These are phyloP conservation scores for Xylariaceae sp. DNA, from an alignment of 2,329 filamentous ascomycete genomes.

Conservation along the genomic window DNA sequence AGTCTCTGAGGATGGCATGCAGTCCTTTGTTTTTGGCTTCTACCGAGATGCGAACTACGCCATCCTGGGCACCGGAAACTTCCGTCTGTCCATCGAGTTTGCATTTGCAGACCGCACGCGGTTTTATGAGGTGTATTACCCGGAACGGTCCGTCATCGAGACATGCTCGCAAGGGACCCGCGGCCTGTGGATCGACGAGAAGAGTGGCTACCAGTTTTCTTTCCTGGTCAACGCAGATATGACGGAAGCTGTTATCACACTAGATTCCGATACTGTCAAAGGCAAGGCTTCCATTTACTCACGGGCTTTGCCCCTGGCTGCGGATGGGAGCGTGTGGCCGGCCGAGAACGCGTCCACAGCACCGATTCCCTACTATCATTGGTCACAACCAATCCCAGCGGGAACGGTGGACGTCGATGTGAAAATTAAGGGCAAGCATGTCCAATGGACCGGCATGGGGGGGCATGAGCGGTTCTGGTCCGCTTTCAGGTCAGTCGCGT, in stretches of 20 bases:
- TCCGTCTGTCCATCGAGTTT: slow-evolving; percentile 28
- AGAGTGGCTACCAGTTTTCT: slow-evolving; percentile 7
- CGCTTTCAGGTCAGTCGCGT: slow-evolving; percentile 5
- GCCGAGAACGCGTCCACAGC: slow-evolving; percentile 12
- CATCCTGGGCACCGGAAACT: slow-evolving; percentile 29
- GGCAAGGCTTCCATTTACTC: slow-evolving; percentile 8
- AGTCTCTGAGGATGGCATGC: slow-evolving; percentile 24
- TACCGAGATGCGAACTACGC: slow-evolving; percentile 32
- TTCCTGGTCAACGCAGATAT: slow-evolving; percentile 6
- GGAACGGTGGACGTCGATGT: slow-evolving; percentile 8
- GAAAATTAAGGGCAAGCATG: slow-evolving; percentile 6
- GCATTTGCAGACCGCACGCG: slow-evolving; percentile 23
- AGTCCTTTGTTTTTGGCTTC: slow-evolving; percentile 29
- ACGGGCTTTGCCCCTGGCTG: slow-evolving; percentile 4
- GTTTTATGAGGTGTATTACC: slow-evolving; percentile 26
- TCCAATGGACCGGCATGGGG: slow-evolving; percentile 15
- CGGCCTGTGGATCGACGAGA: slow-evolving; percentile 10
- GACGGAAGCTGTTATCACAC: slow-evolving; percentile 6
- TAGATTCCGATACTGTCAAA: slow-evolving; percentile 13
- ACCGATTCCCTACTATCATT: slow-evolving; percentile 13
- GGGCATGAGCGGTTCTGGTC: slow-evolving; percentile 19
- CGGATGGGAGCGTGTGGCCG: slow-evolving; percentile 14
- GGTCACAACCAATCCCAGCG: slow-evolving; percentile 18
- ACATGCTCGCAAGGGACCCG: slow-evolving; percentile 16
- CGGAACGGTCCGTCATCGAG: slow-evolving; percentile 23